Base-by-base conservation (phyloP, 129 eudicot species). In the sunflower (Helianthus annuus) region DNA sequence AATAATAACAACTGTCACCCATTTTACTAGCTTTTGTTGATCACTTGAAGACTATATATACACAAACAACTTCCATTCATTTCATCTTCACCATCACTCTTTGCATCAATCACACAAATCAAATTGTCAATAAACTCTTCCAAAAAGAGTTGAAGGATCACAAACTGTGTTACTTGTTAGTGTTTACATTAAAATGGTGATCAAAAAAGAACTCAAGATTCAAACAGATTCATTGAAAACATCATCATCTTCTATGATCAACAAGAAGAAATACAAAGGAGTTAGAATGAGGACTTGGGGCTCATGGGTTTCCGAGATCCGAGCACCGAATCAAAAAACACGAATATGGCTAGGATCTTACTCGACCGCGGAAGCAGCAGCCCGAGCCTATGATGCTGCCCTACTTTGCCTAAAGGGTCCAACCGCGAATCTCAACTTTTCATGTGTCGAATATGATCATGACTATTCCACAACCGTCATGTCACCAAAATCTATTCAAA, bases 271-370 rank as follows among this genome's bases (percentile, higher is more conserved):
- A 66, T 92, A 71, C 90, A 92, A 89, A 58, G 98, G 98, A 67
- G 98, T 92, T 5, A 82, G 98, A 76, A 92, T 92, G 98, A 89
- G 98, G 68, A 92, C 96, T 57, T 92, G 98, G 98, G 98, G 98
- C 3, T 92, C 98, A 55, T 92, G 89, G 84, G 98, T 92, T 9
- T 86, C 95, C 0, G 98, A 92, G 67, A 85, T 92, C 24, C 82
- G 98, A 60, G 98, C 98, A 44, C 98, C 98, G 4, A 89, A 92
- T 78, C 98, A 92, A 54, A 92, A 92, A 71, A 89, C 98, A 61
- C 78, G 98, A 69, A 92, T 92, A 48, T 93, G 98, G 98, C 54
- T 93, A 19, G 98, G 98, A 11, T 93, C 98, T 38, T 93, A 93
- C 48, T 89, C 98, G 0, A 93, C 96, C 4, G 72, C 96, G 0